These are phyloP conservation scores for Dictyophora rubrovolvata DNA, from an alignment of 768 basidiomycete genomes.

Conservation along the genomic window DNA sequence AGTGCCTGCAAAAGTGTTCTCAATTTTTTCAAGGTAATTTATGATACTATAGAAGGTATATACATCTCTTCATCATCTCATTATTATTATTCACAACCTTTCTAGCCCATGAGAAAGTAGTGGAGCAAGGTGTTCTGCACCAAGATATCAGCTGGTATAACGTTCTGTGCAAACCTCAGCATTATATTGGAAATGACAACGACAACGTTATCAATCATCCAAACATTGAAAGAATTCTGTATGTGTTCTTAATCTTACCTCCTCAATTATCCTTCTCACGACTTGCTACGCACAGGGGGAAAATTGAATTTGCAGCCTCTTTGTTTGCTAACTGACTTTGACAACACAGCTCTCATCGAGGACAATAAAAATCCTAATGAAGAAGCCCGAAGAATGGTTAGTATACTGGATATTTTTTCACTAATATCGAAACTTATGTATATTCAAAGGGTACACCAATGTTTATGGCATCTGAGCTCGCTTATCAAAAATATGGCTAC, in stretches of 20 bases:
- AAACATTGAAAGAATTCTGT: neutral
- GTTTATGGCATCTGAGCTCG: neutral
- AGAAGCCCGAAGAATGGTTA: neutral
- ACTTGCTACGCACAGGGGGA: neutral
- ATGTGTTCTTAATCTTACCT: neutral
- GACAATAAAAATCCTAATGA: neutral
- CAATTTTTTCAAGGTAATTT: neutral
- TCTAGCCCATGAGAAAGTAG: neutral
- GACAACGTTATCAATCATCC: neutral
- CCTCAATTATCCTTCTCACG: neutral
- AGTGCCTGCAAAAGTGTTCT: neutral
- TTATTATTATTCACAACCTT: neutral
- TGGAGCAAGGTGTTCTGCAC: neutral
- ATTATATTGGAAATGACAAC: neutral
- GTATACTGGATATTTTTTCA: neutral
- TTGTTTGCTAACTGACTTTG: neutral
- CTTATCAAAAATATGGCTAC: neutral
- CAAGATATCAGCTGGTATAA: neutral
- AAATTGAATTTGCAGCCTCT: neutral
- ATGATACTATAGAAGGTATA: neutral
- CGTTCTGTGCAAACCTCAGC: neutral
- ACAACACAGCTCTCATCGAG: neutral
- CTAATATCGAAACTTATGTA: neutral
- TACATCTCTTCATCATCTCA: neutral
- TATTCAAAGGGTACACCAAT: neutral